Conservation (phyloP, 768 basidiomycete genomes). For the Kwoniella pini region DNA sequence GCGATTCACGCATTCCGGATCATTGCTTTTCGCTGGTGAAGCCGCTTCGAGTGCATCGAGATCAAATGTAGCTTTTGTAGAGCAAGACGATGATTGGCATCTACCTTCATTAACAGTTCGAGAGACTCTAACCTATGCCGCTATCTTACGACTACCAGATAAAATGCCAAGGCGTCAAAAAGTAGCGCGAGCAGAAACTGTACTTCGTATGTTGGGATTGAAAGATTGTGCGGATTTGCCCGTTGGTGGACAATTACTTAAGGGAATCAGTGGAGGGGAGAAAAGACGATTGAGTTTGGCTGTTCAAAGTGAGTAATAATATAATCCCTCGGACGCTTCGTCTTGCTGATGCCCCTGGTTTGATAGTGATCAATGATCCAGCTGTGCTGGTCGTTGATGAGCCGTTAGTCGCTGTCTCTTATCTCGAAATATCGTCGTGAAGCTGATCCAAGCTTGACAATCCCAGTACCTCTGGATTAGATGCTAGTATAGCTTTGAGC, state of each 20-base stretch:
- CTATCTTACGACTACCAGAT: conserved; percentile 56
- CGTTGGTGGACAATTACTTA: conserved; percentile 57
- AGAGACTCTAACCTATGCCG: conserved; percentile 55
- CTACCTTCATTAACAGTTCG: conserved; percentile 54
- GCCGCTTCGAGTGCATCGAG: conserved; percentile 19
- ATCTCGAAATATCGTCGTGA: neutral
- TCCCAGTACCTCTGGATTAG: conserved; percentile 56
- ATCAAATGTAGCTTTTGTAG: conserved; percentile 55
- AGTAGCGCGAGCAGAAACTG: conserved; percentile 59
- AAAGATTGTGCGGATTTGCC: conserved; percentile 59
- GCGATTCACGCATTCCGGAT: conserved; percentile 50
- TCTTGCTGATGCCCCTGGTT: conserved; percentile 22
- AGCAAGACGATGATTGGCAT: conserved; percentile 58
- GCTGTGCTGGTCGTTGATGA: conserved; percentile 56
- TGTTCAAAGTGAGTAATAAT: conserved; percentile 53
- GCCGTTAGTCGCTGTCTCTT: conserved; percentile 23
- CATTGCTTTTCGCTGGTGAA: conserved; percentile 48
- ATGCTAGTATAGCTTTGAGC: conserved; percentile 58
- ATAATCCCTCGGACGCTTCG: neutral
- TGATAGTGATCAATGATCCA: conserved; percentile 55
- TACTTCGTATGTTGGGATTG: conserved; percentile 58
- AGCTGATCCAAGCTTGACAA: neutral
- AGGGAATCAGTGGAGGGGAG: conserved; percentile 61
- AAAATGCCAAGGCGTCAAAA: conserved; percentile 53
- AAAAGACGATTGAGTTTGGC: conserved; percentile 59